Conservation (phyloP, 495 filamentous ascomycete species). For the Glonium stellatum region DNA sequence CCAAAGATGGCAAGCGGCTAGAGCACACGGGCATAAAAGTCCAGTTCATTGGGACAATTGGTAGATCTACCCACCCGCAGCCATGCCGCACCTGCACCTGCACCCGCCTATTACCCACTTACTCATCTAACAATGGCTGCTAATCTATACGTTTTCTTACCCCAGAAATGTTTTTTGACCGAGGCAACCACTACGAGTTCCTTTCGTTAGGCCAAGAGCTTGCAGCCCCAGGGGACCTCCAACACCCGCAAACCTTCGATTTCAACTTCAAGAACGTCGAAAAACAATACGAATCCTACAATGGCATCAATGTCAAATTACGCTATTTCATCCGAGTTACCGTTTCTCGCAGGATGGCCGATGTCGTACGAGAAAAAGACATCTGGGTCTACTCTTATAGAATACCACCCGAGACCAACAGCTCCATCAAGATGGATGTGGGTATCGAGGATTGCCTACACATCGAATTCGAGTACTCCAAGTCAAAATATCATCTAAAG, state of each 20-base stretch:
- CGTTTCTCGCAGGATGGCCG: constrained; percentile 91
- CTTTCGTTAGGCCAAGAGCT: constrained; percentile 92
- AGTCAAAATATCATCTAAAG: constrained; percentile 98
- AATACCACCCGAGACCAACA: constrained; percentile 96
- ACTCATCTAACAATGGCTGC: neutral
- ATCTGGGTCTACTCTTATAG: constrained; percentile 99
- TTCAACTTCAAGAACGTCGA: constrained; percentile 99
- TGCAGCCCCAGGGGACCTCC: constrained; percentile 90
- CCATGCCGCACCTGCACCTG: constrained; percentile 68
- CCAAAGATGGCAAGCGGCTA: constrained; percentile 96
- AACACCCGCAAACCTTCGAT: constrained; percentile 96
- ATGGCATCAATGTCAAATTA: constrained; percentile 98
- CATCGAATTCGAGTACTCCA: constrained; percentile 99
- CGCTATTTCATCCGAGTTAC: constrained; percentile 98
- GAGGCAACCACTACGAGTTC: constrained; percentile 99
- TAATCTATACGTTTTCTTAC: neutral
- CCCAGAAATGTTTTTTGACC: constrained; percentile 98
- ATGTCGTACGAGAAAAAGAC: constrained; percentile 98
- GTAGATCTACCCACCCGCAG: constrained; percentile 40
- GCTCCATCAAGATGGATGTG: constrained; percentile 99
- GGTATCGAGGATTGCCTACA: constrained; percentile 99
- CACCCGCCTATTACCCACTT: constrained; percentile 30
- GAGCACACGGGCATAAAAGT: constrained; percentile 99
- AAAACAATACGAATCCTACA: constrained; percentile 99
- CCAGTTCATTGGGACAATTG: constrained; percentile 98